Conservation (phyloP, 257 asterid genomes). For the Thymus quinquecostatus region DNA sequence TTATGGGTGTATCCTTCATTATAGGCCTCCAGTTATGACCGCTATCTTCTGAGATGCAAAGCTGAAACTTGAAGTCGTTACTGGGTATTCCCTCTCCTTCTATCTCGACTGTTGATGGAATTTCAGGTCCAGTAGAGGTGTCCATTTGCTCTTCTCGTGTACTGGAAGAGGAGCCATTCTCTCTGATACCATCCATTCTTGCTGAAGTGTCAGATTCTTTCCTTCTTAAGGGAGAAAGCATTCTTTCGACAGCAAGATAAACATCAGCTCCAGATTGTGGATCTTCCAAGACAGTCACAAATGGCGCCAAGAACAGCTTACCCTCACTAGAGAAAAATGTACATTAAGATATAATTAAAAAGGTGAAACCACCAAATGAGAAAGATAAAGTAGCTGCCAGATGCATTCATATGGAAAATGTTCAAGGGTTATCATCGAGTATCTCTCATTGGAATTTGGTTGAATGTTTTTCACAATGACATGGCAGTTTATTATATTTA, state of each 20-base stretch:
- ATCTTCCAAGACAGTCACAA: constrained; percentile 78
- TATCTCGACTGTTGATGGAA: constrained; percentile 42
- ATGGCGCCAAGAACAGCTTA: constrained; percentile 85
- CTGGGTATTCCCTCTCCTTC: constrained; percentile 55
- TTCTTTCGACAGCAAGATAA: constrained; percentile 63
- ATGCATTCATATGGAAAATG: background rate
- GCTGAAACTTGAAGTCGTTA: constrained; percentile 63
- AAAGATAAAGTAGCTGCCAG: background rate
- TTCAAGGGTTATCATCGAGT: background rate
- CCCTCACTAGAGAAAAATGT: constrained; percentile 58
- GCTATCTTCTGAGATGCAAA: constrained; percentile 68
- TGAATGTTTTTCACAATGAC: background rate
- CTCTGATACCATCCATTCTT: constrained; percentile 36
- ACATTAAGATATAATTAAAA: constrained; percentile 18
- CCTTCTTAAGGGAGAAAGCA: constrained; percentile 70
- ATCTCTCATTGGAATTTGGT: background rate
- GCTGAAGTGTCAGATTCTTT: constrained; percentile 43
- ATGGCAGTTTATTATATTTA: background rate
- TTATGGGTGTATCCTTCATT: constrained; percentile 62
- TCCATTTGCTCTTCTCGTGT: constrained; percentile 40
- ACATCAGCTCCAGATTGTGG: constrained; percentile 69
- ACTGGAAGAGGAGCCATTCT: constrained; percentile 44
- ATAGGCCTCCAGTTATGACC: constrained; percentile 69
- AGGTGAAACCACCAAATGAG: constrained; percentile 16
- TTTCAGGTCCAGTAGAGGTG: constrained; percentile 32